Base-by-base conservation (phyloP, 192 early-diverging fungal species). In the Diversispora eburnea region DNA sequence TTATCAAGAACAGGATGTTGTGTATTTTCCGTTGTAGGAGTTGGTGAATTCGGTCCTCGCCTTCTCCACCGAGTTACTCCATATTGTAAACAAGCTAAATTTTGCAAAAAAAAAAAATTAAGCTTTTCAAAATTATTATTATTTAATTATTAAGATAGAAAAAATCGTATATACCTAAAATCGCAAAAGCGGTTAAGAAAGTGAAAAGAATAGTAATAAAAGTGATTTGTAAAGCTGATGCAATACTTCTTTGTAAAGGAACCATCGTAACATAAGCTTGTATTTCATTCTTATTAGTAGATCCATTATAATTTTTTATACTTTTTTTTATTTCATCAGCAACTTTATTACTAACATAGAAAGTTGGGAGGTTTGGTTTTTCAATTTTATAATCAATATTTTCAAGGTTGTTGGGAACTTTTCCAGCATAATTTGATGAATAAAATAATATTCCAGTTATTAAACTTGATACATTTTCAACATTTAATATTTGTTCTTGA, bases 151-250 rank as follows among this genome's bases (percentile, higher is more conserved):
- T 54, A 13, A 54, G 13, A 54, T 17, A 17, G 0, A 17, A 54
- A 17, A 54, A 54, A 54, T 52, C 4, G 33, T 62, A 33, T 25
- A 25, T 62, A 9, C 60, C 13, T 62, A 25, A 62, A 62, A 62
- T 9, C 13, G 22, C 60, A 33, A 62, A 62, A 8, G 60, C 60
- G 6, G 33, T 12, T 8, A 62, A 62, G 42, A 62, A 33, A 12
- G 60, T 33, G 15, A 62, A 33, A 5, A 62, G 33, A 42, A 62
- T 62, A n/a, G 22, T 25, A 22, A 62, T 62, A 62, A 62, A 62
- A 22, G 60, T 62, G 33, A 62, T 43, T 62, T 62, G 33, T 43
- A 62, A 62, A 33, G 42, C 33, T 43, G 42, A 25, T 9, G 60
- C 5, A 22, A 62, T 62, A 62, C 22, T 62, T 62, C 20, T 12